Conservation (phyloP, 2,329 filamentous ascomycete species). For the Monilinia laxa region DNA sequence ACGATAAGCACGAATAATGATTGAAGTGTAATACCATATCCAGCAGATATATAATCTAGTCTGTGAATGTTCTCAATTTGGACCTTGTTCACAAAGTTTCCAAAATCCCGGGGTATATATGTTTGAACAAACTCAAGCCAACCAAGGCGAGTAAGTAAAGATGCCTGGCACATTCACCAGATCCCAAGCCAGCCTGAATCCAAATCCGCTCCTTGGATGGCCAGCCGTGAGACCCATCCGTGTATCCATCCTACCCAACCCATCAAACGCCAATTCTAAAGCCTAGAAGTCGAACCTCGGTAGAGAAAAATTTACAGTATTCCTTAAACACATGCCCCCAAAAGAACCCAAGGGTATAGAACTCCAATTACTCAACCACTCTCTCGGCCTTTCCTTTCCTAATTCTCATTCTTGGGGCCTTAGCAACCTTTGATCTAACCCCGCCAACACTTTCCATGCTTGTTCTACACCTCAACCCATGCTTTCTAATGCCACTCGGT, state of each 20-base stretch:
- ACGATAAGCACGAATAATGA: neutral
- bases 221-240: neutral
- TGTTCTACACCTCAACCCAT: slow-evolving; percentile 2
- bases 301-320: neutral
- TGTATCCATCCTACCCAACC: neutral
- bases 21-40: neutral
- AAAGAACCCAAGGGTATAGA: neutral
- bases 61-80: neutral
- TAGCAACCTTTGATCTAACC: slow-evolving; percentile 1
- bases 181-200: neutral
- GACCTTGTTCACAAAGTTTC: neutral
- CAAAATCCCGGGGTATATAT: slow-evolving; percentile 17
- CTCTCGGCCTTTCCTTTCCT: slow-evolving; percentile 7
- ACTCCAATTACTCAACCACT: neutral
- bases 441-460: slow-evolving; percentile 8
- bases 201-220: neutral
- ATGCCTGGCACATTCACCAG: neutral
- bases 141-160: slow-evolving; percentile 1
- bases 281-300: neutral
- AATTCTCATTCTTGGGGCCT: slow-evolving; percentile 12
- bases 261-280: slow-evolving; percentile 14
- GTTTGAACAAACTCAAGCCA: slow-evolving; percentile 1
- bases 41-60: neutral
- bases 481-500: slow-evolving; percentile 19
- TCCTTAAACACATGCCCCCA: neutral